These are phyloP conservation scores for Chlorella ohadii DNA, from an alignment of 139 green algal genomes.

Conservation along the genomic window DNA sequence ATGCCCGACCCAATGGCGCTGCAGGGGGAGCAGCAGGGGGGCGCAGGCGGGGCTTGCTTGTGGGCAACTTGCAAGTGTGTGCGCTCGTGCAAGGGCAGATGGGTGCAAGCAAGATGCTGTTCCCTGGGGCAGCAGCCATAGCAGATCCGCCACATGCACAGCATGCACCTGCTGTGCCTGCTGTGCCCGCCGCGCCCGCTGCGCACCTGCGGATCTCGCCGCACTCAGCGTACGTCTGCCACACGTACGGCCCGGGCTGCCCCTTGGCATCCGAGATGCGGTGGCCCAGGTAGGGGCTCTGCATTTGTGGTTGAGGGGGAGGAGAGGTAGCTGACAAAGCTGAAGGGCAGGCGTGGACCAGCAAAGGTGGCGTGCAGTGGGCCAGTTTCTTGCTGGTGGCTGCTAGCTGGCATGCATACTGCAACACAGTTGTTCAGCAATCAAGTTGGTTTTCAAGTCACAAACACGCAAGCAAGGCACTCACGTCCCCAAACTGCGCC, in stretches of 20 bases:
- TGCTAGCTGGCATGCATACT: too few species aligned
- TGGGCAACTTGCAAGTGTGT: too few species aligned
- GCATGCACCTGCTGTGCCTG: neutral
- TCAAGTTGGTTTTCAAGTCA: too few species aligned
- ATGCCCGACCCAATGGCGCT: constrained; percentile 91
- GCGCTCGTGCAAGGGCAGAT: too few species aligned
- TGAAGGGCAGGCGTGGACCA: neutral
- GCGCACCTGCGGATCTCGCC: constrained; percentile 63
- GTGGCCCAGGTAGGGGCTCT: constrained; percentile 62
- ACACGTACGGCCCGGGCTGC: constrained; percentile 65
- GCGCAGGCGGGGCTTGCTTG: too few species aligned
- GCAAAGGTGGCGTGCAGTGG: too few species aligned
- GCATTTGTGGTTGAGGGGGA: neutral
- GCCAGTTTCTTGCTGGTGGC: too few species aligned
- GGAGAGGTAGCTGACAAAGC: neutral
- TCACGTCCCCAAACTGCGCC: constrained; percentile 72
- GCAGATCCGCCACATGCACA: too few species aligned
- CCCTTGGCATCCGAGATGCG: constrained; percentile 39
- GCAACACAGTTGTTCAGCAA: too few species aligned
- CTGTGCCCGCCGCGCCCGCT: neutral
- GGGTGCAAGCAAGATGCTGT: too few species aligned
- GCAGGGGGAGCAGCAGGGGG: too few species aligned
- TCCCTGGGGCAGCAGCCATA: too few species aligned
- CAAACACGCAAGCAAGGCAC: neutral
- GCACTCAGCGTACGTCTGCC: constrained; percentile 69